Base-by-base conservation (phyloP, 2,329 filamentous ascomycete species). In the Aureobasidium namibiae region DNA sequence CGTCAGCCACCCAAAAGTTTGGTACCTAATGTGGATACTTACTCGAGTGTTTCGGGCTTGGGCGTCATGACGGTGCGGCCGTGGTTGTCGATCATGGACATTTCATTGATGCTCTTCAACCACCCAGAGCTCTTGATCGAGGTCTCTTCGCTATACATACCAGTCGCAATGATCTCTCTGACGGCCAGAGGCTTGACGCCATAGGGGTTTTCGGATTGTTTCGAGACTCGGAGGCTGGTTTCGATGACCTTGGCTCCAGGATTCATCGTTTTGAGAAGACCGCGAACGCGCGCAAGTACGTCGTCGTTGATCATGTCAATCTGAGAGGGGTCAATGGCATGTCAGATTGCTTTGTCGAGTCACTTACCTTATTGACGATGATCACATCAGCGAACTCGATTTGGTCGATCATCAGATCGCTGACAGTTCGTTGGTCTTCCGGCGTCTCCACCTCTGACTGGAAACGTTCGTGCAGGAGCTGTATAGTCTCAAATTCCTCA, bases 381-480 rank as follows among this genome's bases (percentile, higher is more conserved):
- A 90, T 79, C 7, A 89, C 85, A 63, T 90, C 86, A 0, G 87
- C 86, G 65, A 90, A 90, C 70, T 90, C 87, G 61, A 90, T 87
- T 66, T 90, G 87, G 64, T 90, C 87, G 0, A 88, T 85, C 79
- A 89, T 87, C 0, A 90, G 77, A 64, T 90, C 86, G 0, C 86
- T 88, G 2, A 90, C 86, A 0, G 85, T 89, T 0, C 87, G 76
- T 64, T 90, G 86, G 61, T 90, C 87, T 63, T 90, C 87, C 0
- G 66, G 82, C 69, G 5, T 81, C 76, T 86, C 82, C 29, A 86
- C 83, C 5, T 85, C 78, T 13, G 76, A 70, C 1, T 78, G 76
- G 59, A 81, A 83, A 1, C 87, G 79, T 23, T 83, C 80, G 0
- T 84, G 85, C 0, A 90, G 72, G 14, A 90, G 79, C 60, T 90